A percentile compares a stretch with the other conserved stretches of the same genome.
phyloP scores from a whole-genome alignment of 148 eudicot species.

The Vaccinium vitisidaea region DNA sequence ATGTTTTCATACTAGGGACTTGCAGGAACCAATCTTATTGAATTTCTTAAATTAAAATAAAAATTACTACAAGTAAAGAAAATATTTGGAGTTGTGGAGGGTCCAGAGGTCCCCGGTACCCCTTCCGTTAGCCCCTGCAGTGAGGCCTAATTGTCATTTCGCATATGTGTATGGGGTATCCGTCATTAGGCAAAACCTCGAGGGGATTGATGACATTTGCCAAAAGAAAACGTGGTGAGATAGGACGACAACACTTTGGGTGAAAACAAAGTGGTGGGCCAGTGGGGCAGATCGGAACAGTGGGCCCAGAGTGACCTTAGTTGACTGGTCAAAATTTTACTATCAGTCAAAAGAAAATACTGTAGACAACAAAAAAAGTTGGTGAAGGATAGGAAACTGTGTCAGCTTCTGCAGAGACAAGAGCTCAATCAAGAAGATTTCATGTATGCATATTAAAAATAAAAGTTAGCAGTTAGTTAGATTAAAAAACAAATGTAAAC shows the following conservation, averaged over 20 bases:
- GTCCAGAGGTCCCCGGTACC: too few species aligned
- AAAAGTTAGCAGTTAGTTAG: too few species aligned
- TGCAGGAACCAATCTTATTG: too few species aligned
- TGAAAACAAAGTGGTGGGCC: slow-evolving; percentile 13
- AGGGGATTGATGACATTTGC: background rate
- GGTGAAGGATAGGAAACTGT: slow-evolving; percentile 19
- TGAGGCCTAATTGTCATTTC: background rate
- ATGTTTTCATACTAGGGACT: too few species aligned
- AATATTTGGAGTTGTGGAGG: too few species aligned
- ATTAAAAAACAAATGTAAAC: too few species aligned
- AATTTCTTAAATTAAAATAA: too few species aligned
- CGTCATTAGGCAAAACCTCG: background rate
- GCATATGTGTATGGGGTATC: background rate
- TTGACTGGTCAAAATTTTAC: slow-evolving; percentile 27
- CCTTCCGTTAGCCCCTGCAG: too few species aligned
- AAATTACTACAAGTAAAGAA: too few species aligned
- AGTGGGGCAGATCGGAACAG: background rate
- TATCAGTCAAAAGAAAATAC: slow-evolving; percentile 21
- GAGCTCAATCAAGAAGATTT: slow-evolving; percentile 7
- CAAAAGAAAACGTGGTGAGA: background rate
- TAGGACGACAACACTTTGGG: background rate
- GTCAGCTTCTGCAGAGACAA: slow-evolving; percentile 23
- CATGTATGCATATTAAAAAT: background rate
- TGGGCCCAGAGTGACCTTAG: slow-evolving; percentile 13
- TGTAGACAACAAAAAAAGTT: slow-evolving; percentile 11